Evolutionary conservation across 2,329 filamentous ascomycete species (phyloP), one percentile per base, ranked within the genome.

Genomic region (Sarocladium kiliense): DNA sequence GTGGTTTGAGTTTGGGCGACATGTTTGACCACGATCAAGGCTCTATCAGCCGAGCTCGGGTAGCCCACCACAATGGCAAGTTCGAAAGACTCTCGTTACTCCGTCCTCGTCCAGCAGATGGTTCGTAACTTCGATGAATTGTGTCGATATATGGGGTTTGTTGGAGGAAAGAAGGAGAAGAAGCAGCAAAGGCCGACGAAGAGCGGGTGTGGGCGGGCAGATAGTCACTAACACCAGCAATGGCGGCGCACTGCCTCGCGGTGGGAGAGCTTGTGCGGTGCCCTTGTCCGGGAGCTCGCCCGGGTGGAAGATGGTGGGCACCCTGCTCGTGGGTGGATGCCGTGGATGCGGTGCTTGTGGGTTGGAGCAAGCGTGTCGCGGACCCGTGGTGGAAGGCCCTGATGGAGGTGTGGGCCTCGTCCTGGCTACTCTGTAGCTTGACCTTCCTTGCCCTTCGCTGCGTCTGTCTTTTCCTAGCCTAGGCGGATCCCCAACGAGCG

Each of bases 1-100:
- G 69, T 53, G 79, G 77, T 67, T 77, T 81, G 55, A 83, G 71
- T 63, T 71, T 73, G 59, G 73, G 69, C 61, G 76, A 73, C 77
- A 78, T 79, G 64, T n/a, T 37, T 45, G 53, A 42, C 26, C 53
- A 36, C 34, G 23, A 41, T 47, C 25, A 34, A 47, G 42, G 42
- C 32, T 36, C 44, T 25, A 4, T 34, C 19, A 44, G 19, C 44
- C 54, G 44, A 18, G 50, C 34, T 53, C 34, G 50, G 50, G 34
- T 53, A 41, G 50, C 50, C 50, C 19, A 53, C 50, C 50, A 19
- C 50, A 53, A 27, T 41, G 50, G 34, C 36, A 41, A 53, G 26
- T 14, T 39, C 32, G 36, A 30, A 39, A 27, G 19, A 51, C 27
- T 9, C 47, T 51, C 25, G 47, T 21, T 34, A 11, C 27, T 51